Conservation (phyloP, 495 filamentous ascomycete species). For the Pyronema omphalodes region DNA sequence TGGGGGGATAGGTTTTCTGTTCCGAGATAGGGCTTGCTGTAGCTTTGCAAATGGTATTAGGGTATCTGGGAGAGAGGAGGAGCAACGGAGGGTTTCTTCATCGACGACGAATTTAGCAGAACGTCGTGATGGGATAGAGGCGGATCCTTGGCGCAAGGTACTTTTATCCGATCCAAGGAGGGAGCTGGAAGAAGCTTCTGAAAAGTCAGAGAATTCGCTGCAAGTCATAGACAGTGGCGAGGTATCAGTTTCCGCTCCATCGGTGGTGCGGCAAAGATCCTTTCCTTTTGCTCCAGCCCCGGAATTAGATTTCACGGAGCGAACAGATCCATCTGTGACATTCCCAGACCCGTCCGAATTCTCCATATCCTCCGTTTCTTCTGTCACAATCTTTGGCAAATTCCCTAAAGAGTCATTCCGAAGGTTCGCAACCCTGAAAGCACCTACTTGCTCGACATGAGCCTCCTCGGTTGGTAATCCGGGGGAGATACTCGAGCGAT, state of each 20-base stretch:
- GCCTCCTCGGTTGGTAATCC: background rate
- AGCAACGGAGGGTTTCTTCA: background rate
- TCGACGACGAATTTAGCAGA: background rate
- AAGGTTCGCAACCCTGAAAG: background rate
- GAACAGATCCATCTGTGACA: background rate
- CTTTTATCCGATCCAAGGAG: background rate
- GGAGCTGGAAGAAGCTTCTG: background rate
- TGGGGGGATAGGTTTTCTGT: background rate
- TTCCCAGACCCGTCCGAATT: background rate
- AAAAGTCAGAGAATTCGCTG: background rate
- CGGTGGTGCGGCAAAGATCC: background rate
- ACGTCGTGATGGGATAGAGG: background rate
- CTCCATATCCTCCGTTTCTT: background rate
- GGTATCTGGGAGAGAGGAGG: background rate
- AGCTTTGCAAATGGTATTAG: background rate
- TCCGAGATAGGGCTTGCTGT: background rate
- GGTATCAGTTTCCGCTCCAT: background rate
- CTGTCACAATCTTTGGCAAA: conserved; percentile 2
- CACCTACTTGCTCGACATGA: conserved; percentile 1
- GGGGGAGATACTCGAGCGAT: background rate
- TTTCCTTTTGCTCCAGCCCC: background rate
- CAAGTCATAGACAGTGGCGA: background rate
- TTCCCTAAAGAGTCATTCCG: conserved; percentile 3
- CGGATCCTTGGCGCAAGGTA: background rate
- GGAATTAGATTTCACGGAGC: background rate